Evolutionary conservation across 2,329 filamentous ascomycete species (phyloP).

Genomic region (Dichotomopilus funicola): DNA sequence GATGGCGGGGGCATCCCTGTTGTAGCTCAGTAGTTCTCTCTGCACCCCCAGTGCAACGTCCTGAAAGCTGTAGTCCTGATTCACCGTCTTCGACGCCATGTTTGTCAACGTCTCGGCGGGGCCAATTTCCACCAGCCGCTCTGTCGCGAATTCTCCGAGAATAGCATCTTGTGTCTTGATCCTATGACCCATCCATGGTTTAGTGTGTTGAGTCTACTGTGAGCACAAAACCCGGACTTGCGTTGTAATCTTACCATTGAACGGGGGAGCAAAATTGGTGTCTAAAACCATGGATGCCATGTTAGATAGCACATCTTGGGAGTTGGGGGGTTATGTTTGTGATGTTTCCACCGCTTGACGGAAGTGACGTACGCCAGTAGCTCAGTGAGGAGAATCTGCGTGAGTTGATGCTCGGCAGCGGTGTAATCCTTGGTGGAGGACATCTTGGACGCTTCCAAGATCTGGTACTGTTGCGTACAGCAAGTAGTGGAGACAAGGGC

Average conservation of each 20-base stretch:
- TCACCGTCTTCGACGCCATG: slow-evolving; percentile 33
- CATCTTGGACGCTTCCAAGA: not conserved
- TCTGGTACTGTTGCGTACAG: not conserved
- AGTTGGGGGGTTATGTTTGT: not conserved
- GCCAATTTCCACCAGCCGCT: slow-evolving; percentile 34
- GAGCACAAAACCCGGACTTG: not conserved
- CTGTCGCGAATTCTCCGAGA: slow-evolving; percentile 22
- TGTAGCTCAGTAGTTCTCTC: slow-evolving; percentile 24
- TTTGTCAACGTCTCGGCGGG: slow-evolving; percentile 30
- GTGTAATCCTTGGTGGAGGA: not conserved
- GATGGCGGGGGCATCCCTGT: slow-evolving; percentile 12
- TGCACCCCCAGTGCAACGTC: not conserved
- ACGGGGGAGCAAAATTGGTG: slow-evolving; percentile 8
- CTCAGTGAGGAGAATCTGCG: slow-evolving; percentile 1
- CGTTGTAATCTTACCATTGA: slow-evolving; percentile 1
- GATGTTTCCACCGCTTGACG: not conserved
- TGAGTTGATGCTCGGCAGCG: not conserved
- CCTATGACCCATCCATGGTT: slow-evolving; percentile 19
- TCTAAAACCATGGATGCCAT: not conserved
- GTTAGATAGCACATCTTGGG: not conserved
- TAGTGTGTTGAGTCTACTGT: not conserved
- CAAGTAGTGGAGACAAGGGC: not conserved
- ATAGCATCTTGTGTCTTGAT: slow-evolving; percentile 35
- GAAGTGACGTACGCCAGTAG: not conserved
- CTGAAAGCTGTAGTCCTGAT: slow-evolving; percentile 18